Conservation (phyloP, 768 basidiomycete species). For the Mycena galericulata region DNA sequence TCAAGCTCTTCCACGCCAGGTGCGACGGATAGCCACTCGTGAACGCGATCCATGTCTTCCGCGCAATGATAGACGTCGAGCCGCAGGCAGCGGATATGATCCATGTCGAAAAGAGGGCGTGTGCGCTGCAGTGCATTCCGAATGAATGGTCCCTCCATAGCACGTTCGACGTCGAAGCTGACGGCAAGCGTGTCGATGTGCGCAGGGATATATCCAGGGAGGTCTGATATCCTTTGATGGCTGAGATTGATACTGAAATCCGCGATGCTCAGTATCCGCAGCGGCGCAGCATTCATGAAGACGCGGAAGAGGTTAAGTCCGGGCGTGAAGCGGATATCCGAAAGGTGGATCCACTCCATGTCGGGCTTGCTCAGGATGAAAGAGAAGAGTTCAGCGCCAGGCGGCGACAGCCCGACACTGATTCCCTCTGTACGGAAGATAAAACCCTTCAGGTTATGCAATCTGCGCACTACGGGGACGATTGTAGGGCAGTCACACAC, state of each 20-base stretch:
- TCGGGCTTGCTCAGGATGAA: background rate
- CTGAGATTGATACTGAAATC: background rate
- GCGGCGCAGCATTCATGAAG: background rate
- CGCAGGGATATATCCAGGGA: background rate
- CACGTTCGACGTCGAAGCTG: background rate
- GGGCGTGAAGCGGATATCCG: background rate
- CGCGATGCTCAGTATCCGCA: background rate
- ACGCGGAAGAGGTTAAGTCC: background rate
- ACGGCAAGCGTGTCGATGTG: constrained; percentile 11
- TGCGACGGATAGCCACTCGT: background rate
- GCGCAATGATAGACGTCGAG: background rate
- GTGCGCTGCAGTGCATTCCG: background rate
- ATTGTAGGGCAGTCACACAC: background rate
- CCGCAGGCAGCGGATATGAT: background rate
- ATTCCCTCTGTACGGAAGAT: constrained; percentile 2
- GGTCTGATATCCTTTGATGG: background rate
- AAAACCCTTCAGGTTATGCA: background rate
- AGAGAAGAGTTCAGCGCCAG: background rate
- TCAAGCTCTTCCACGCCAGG: background rate
- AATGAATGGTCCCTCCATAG: constrained; percentile 8
- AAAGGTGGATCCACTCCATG: background rate
- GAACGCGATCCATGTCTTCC: background rate
- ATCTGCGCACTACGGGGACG: background rate
- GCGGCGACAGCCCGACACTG: background rate
- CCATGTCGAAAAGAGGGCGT: background rate